Percentiles rank a stretch among this genome's conserved stretches.
These are phyloP conservation scores for Apiospora rasikravindrae DNA, from an alignment of 2,329 filamentous ascomycete species.

Conservation along the genomic window DNA sequence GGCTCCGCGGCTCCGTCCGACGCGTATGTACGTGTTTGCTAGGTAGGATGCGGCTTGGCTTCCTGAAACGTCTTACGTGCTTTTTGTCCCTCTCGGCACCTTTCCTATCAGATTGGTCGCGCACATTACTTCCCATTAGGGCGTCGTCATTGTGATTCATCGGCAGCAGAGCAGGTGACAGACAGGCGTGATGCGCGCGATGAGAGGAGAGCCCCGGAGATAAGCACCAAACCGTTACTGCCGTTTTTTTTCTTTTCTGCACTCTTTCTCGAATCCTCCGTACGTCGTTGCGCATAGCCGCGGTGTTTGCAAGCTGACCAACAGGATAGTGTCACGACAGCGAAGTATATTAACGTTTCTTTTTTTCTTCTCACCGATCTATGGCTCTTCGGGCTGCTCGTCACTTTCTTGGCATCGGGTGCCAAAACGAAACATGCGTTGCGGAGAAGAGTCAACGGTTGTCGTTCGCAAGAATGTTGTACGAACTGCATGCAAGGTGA, in stretches of 20 bases:
- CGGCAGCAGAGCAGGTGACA: background rate
- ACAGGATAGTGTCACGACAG: background rate
- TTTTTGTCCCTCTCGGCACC: background rate
- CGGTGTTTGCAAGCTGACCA: background rate
- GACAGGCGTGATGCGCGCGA: too few species aligned
- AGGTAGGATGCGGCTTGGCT: background rate
- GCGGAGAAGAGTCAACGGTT: background rate
- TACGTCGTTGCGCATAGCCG: background rate
- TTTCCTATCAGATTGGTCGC: background rate
- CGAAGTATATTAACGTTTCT: background rate
- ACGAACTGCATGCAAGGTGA: background rate
- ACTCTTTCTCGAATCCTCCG: too few species aligned
- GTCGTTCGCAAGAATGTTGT: background rate
- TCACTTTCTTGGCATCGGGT: background rate
- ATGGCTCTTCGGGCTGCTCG: background rate
- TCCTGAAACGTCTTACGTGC: slow-evolving; percentile 1
- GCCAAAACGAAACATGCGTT: slow-evolving; percentile 9
- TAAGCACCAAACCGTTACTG: background rate
- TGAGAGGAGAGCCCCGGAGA: background rate
- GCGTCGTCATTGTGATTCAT: background rate
- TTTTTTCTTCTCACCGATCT: background rate
- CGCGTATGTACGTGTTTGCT: background rate
- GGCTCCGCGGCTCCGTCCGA: slow-evolving; percentile 10
- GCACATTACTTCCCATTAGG: background rate
- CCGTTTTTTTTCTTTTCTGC: background rate